phyloP scores from a whole-genome alignment of 1,284 basidiomycete species.

The Trichosporon sp. region DNA sequence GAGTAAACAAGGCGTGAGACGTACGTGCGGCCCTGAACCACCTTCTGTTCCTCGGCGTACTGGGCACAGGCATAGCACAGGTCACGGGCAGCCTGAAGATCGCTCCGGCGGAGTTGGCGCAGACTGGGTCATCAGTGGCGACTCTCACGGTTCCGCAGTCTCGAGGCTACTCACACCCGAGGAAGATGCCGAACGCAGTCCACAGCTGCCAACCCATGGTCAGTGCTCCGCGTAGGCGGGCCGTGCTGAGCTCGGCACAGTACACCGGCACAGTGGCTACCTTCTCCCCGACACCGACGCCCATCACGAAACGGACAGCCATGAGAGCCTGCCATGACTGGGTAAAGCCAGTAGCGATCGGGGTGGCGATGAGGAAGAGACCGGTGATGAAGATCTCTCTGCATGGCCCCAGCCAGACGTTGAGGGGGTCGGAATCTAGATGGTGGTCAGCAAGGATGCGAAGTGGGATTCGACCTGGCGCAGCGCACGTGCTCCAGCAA shows the following conservation, averaged over 20 bases:
- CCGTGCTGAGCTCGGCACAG: slow-evolving; percentile 53
- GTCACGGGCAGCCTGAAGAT: slow-evolving; percentile 73
- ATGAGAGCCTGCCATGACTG: slow-evolving; percentile 63
- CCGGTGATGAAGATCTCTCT: slow-evolving; percentile 76
- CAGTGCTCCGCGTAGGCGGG: slow-evolving; percentile 59
- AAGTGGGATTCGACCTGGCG: neutral
- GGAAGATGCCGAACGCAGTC: slow-evolving; percentile 38
- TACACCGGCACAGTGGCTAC: slow-evolving; percentile 60
- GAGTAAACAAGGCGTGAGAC: slow-evolving; percentile 57
- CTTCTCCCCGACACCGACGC: slow-evolving; percentile 49
- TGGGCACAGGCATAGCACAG: slow-evolving; percentile 66
- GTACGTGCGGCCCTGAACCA: slow-evolving; percentile 56
- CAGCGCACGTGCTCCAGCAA: slow-evolving; percentile 38
- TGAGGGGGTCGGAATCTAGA: slow-evolving; percentile 68
- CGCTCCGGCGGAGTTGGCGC: slow-evolving; percentile 62
- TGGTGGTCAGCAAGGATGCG: neutral
- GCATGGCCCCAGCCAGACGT: slow-evolving; percentile 69
- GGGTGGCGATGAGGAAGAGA: slow-evolving; percentile 50
- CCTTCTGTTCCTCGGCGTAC: slow-evolving; percentile 66
- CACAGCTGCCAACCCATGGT: slow-evolving; percentile 57
- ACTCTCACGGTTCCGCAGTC: slow-evolving; percentile 17
- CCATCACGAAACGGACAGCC: slow-evolving; percentile 55
- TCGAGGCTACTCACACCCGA: slow-evolving; percentile 37
- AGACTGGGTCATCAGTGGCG: slow-evolving; percentile 21
- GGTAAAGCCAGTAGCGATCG: slow-evolving; percentile 60